Percentiles rank a stretch among this genome's conserved stretches.
Conservation (phyloP, 1,284 basidiomycete genomes). For the Erythrobasidium hasegawianum region DNA sequence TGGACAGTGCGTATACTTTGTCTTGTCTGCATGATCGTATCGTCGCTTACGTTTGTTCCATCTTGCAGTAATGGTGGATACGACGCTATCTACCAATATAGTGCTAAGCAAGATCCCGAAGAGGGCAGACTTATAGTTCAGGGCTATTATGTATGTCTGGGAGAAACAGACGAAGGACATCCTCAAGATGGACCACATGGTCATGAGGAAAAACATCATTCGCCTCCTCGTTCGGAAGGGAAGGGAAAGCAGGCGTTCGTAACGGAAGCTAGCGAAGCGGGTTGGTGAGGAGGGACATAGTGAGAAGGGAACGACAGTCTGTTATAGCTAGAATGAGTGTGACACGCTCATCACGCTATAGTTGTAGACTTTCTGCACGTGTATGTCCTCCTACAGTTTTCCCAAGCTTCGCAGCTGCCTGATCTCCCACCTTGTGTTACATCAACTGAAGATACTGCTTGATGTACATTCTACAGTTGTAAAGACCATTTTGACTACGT, state of each 20-base stretch:
- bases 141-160: slow-evolving; percentile 21
- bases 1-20: slow-evolving; percentile 8
- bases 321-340: too few species aligned
- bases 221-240: neutral
- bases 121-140: slow-evolving; percentile 15
- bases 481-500: slow-evolving; percentile 46
- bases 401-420: too few species aligned
- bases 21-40: neutral
- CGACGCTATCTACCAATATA: slow-evolving; percentile 17
- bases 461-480: too few species aligned
- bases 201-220: neutral
- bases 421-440: too few species aligned
- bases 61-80: slow-evolving; percentile 14
- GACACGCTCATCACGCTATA: too few species aligned
- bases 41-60: neutral
- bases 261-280: slow-evolving; percentile 16
- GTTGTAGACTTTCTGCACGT: too few species aligned
- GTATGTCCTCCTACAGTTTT: too few species aligned
- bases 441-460: too few species aligned
- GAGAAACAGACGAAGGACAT: neutral
- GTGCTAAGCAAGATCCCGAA: neutral
- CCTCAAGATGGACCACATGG: neutral
- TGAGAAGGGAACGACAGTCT: too few species aligned
- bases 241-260: slow-evolving; percentile 15
- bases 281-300: slow-evolving; percentile 13